Conservation (phyloP, 176 grass and related monocot species). For the Pontederia paniculata region DNA sequence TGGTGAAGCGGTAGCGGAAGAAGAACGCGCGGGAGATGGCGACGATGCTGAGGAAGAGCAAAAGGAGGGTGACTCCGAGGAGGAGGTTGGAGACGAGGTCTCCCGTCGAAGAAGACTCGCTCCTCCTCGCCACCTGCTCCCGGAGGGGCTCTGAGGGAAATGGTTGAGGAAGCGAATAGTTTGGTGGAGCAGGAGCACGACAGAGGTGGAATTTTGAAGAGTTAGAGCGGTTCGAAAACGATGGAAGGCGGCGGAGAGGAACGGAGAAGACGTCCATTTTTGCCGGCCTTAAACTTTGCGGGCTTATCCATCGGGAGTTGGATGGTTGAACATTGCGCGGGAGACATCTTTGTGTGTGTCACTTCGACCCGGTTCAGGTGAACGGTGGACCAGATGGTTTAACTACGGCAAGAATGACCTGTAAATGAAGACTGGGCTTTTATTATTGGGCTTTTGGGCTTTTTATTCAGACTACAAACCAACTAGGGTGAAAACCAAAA, state of each 20-base stretch:
- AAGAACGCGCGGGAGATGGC: slow-evolving; percentile 49
- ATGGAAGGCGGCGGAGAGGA: neutral
- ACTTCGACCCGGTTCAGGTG: too few species aligned
- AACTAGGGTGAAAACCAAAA: too few species aligned
- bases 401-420: too few species aligned
- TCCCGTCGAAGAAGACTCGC: slow-evolving; percentile 80
- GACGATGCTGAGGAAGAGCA: slow-evolving; percentile 81
- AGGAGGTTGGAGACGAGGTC: slow-evolving; percentile 74
- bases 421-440: too few species aligned
- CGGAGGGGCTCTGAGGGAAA: slow-evolving; percentile 7
- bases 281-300: neutral
- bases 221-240: too few species aligned
- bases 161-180: slow-evolving; percentile 8
- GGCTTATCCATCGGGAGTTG: slow-evolving; percentile 17
- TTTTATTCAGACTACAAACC: too few species aligned
- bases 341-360: neutral
- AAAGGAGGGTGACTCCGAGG: slow-evolving; percentile 69
- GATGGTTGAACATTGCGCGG: slow-evolving; percentile 18
- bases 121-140: slow-evolving; percentile 19
- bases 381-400: too few species aligned
- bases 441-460: too few species aligned
- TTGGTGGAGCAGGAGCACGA: too few species aligned
- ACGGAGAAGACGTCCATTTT: slow-evolving; percentile 2
- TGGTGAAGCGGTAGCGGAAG: slow-evolving; percentile 87
- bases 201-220: too few species aligned